Conservation (phyloP, 2,329 filamentous ascomycete genomes). For the Alternaria panax region DNA sequence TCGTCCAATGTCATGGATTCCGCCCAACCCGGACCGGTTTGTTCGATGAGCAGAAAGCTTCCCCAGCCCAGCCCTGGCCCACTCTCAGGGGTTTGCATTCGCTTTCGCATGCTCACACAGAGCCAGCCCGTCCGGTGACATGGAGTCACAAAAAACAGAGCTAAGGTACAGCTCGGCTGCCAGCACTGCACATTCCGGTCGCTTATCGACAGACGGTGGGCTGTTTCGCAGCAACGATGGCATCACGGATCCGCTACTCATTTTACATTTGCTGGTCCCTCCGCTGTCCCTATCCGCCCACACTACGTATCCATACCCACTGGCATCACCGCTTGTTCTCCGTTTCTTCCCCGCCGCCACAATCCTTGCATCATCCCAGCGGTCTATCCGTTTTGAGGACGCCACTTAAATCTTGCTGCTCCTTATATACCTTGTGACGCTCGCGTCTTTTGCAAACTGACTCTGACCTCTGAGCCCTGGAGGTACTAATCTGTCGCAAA, state of each 20-base stretch:
- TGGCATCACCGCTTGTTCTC: constrained; percentile 49
- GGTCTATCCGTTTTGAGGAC: constrained; percentile 47
- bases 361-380: constrained; percentile 47
- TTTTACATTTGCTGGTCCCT: constrained; percentile 45
- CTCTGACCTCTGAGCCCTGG: constrained; percentile 35
- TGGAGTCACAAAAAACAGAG: constrained; percentile 37
- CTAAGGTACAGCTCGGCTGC: constrained; percentile 30
- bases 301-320: constrained; percentile 47
- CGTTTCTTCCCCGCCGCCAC: constrained; percentile 49
- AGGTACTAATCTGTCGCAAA: constrained; percentile 35
- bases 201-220: constrained; percentile 35
- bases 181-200: constrained; percentile 40
- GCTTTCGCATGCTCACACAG: constrained; percentile 22
- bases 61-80: constrained; percentile 43
- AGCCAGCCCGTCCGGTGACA: constrained; percentile 33
- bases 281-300: constrained; percentile 49
- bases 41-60: constrained; percentile 36
- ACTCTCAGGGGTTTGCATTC: constrained; percentile 42
- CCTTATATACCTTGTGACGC: constrained; percentile 50
- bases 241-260: constrained; percentile 38
- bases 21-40: constrained; percentile 41
- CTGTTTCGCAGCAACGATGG: constrained; percentile 35
- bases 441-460: constrained; percentile 41
- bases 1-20: constrained; percentile 46
- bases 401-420: constrained; percentile 52